These are phyloP conservation scores for Leccinum pachyderme DNA, from an alignment of 1,284 basidiomycete species.

Conservation along the genomic window DNA sequence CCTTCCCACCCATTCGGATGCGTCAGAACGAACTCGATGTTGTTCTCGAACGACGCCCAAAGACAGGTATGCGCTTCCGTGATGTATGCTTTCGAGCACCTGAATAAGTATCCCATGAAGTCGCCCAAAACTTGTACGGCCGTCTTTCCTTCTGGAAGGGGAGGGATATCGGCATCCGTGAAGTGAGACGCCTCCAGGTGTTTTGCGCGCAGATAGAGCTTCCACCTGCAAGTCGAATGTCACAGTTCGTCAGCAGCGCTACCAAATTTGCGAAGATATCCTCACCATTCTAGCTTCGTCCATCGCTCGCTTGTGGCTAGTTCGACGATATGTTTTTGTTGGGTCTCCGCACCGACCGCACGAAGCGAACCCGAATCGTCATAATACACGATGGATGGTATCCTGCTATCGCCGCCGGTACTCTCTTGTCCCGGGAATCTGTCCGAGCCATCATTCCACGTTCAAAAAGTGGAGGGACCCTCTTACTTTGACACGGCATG, in stretches of 20 bases:
- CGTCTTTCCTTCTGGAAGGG: slow-evolving; percentile 45
- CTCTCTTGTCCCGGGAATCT: slow-evolving; percentile 44
- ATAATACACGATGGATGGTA: slow-evolving; percentile 58
- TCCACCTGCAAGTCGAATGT: slow-evolving; percentile 46
- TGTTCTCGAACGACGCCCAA: slow-evolving; percentile 35
- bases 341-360: slow-evolving; percentile 50
- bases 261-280: background rate
- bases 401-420: slow-evolving; percentile 44
- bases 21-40: slow-evolving; percentile 37
- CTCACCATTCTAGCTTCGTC: slow-evolving; percentile 48
- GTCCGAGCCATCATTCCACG: background rate
- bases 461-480: background rate
- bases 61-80: slow-evolving; percentile 41
- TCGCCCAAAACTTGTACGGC: slow-evolving; percentile 49
- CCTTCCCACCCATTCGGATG: slow-evolving; percentile 50
- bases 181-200: slow-evolving; percentile 27
- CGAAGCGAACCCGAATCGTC: slow-evolving; percentile 40
- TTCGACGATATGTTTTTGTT: slow-evolving; percentile 37
- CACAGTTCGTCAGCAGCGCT: background rate
- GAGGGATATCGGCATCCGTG: slow-evolving; percentile 34
- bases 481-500: slow-evolving; percentile 40
- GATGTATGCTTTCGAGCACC: slow-evolving; percentile 46
- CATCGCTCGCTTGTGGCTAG: slow-evolving; percentile 45
- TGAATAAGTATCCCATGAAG: slow-evolving; percentile 48
- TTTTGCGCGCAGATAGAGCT: slow-evolving; percentile 48